Evolutionary conservation across 2,329 filamentous ascomycete genomes (phyloP).

Genomic region (Ceratocystis colombiana): DNA sequence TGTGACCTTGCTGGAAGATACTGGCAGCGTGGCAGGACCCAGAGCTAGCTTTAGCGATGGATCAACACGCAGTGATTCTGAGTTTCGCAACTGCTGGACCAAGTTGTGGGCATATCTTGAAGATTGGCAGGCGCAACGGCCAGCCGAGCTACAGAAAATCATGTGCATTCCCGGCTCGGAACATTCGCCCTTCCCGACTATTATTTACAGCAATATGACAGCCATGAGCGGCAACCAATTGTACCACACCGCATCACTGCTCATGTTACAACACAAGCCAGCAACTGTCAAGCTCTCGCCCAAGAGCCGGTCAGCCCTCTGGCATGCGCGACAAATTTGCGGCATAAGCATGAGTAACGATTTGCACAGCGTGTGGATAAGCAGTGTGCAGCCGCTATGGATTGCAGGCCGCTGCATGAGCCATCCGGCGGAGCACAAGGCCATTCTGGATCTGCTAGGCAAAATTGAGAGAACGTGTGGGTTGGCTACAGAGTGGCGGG

Average conservation of each 20-base stretch:
- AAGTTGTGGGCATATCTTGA: slow-evolving; percentile 35
- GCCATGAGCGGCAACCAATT: slow-evolving; percentile 47
- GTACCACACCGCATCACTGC: slow-evolving; percentile 44
- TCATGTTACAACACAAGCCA: slow-evolving; percentile 42
- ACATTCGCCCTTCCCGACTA: slow-evolving; percentile 40
- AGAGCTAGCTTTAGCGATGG: slow-evolving; percentile 20
- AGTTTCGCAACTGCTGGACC: slow-evolving; percentile 32
- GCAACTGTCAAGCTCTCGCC: slow-evolving; percentile 35
- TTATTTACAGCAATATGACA: slow-evolving; percentile 42
- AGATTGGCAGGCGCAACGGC: slow-evolving; percentile 35
- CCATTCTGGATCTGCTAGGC: slow-evolving; percentile 39
- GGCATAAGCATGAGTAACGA: slow-evolving; percentile 44
- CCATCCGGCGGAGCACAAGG: slow-evolving; percentile 36
- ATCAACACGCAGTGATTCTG: slow-evolving; percentile 27
- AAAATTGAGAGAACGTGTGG: slow-evolving; percentile 44
- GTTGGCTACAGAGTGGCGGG: slow-evolving; percentile 45
- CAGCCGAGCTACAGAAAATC: slow-evolving; percentile 33
- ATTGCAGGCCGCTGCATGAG: slow-evolving; percentile 44
- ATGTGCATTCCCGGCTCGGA: slow-evolving; percentile 35
- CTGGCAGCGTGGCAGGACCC: slow-evolving; percentile 21
- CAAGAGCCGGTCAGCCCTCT: slow-evolving; percentile 36
- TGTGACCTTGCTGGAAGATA: slow-evolving; percentile 26
- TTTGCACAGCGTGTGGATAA: slow-evolving; percentile 45
- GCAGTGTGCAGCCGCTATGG: slow-evolving; percentile 45
- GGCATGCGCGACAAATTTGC: slow-evolving; percentile 45